Percentiles rank a stretch among this genome's conserved stretches.
Evolutionary conservation across 1,284 basidiomycete species (phyloP).

Genomic region (Rhodotorula sp.): DNA sequence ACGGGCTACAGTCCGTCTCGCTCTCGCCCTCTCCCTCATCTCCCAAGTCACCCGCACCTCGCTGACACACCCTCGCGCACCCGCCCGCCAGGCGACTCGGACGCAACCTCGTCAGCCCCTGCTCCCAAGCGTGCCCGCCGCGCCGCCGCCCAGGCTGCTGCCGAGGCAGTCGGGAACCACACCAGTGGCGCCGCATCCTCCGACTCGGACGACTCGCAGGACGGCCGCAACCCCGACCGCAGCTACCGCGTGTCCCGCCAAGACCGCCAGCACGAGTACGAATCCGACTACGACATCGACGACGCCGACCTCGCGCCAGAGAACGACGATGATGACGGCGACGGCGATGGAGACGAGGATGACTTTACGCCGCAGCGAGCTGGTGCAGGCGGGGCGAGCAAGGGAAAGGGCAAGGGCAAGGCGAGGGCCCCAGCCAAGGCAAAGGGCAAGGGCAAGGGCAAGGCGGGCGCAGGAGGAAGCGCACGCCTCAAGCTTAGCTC

Average conservation of each 20-base stretch:
- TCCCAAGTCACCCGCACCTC: not conserved
- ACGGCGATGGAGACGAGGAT: conserved; percentile 16
- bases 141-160: conserved; percentile 12
- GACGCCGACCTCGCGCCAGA: conserved; percentile 6
- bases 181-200: conserved; percentile 11
- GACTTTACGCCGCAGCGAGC: conserved; percentile 27
- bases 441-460: conserved; percentile 12
- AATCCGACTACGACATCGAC: conserved; percentile 20
- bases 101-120: not conserved
- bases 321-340: not conserved
- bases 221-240: conserved; percentile 12
- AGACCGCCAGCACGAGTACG: conserved; percentile 7
- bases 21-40: not conserved
- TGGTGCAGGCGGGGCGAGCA: not conserved
- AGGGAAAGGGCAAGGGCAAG: conserved; percentile 1
- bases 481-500: conserved; percentile 20
- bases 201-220: conserved; percentile 30
- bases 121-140: conserved; percentile 18
- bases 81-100: not conserved
- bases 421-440: not conserved
- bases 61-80: not conserved
- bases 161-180: conserved; percentile 2
- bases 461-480: conserved; percentile 2
- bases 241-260: conserved; percentile 10
- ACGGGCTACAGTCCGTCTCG: not conserved